Percentiles rank a stretch among this genome's conserved stretches.
Evolutionary conservation across 2,329 filamentous ascomycete species (phyloP).

Genomic region (Xylaria hypoxylon): DNA sequence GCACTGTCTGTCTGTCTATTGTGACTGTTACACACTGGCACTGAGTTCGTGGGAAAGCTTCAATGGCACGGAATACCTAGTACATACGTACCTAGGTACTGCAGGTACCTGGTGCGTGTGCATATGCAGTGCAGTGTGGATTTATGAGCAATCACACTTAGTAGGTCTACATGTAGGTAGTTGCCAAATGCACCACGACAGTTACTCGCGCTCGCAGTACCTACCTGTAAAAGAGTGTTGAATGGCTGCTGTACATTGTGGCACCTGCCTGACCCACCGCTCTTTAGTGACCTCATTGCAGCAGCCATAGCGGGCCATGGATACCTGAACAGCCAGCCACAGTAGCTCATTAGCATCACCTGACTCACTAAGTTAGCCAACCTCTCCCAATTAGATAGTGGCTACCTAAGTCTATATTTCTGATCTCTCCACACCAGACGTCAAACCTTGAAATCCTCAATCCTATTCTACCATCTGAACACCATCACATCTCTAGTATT

Average conservation of each 20-base stretch:
- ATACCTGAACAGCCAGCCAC: slow-evolving; percentile 8
- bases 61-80: too few species aligned
- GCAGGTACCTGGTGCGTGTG: too few species aligned
- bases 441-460: slow-evolving; percentile 13
- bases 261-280: neutral
- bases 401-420: too few species aligned
- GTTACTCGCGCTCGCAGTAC: too few species aligned
- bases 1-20: too few species aligned
- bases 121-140: neutral
- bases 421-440: slow-evolving; percentile 21
- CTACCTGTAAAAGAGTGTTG: slow-evolving; percentile 3
- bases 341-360: slow-evolving; percentile 14
- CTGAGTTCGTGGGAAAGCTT: too few species aligned
- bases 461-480: slow-evolving; percentile 5
- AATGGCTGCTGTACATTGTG: neutral
- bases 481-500: neutral
- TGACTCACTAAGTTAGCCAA: slow-evolving; percentile 24
- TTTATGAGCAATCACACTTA: neutral
- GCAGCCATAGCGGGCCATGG: neutral
- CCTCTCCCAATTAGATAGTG: too few species aligned
- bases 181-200: neutral
- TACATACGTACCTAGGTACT: too few species aligned
- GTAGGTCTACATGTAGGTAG: too few species aligned
- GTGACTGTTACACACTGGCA: too few species aligned
- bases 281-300: neutral